Base-by-base conservation (phyloP, 208 protist genomes). In the Borovskyia barvae region DNA sequence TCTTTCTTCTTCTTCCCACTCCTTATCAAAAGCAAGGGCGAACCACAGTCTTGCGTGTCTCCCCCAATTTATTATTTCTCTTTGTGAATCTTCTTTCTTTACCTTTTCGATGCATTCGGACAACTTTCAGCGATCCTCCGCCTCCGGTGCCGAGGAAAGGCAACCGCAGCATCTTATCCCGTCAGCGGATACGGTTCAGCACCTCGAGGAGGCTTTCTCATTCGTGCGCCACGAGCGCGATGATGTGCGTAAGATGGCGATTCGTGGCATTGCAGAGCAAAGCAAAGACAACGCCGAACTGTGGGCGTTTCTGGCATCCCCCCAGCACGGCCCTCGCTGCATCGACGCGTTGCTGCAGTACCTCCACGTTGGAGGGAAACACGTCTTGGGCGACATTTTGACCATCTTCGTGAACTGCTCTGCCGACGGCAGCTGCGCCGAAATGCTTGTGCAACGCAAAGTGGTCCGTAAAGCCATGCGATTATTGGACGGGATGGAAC, bases 361-460 rank as follows among this genome's bases (percentile, higher is more conserved):
- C 45, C 39, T 92, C 12, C 79, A 90, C 72, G 59, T 58, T 3
- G 76, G 77, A 2, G 67, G 63, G 41, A 49, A 62, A 11, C 37
- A 25, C 19, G 33, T 91, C 20, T 62, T 94, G 28, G 87, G 87
- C 6, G 82, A 94, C 49, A 71, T 92, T 8, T 55, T 94, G 22
- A 90, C 87, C 0, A 77, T 89, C 32, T 75, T 94, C 29, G 82
- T 92, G 33, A 94, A 94, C 84, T 83, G 68, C 73, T 73, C 82
- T 2, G 87, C 73, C 0, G 84, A 94, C n/a, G 72, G 67, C 48
- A 59, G 47, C 26, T 90, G 82, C 49, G 70, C 80, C 11, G 87
- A 92, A 80, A 69, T 79, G 71, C 59, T 94, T 39, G 80, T 94
- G 25, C 39, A 72, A 28, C 65, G 60, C 17, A 77, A 79, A 30